Conservation (phyloP, 495 filamentous ascomycete genomes). For the Tuber magnatum region DNA sequence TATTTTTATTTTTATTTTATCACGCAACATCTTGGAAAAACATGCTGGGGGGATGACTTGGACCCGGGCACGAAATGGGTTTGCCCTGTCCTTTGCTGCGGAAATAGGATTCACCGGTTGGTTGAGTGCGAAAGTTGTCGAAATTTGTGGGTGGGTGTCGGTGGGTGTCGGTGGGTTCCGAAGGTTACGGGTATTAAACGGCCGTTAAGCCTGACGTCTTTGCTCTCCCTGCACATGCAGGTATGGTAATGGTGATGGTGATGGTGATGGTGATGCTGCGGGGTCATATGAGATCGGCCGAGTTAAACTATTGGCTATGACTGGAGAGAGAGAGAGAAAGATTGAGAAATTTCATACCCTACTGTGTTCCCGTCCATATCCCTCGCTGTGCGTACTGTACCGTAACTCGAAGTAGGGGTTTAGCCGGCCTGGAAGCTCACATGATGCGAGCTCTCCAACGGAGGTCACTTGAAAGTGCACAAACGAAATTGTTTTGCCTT, state of each 20-base stretch:
- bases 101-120: not conserved
- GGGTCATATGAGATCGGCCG: not conserved
- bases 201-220: not conserved
- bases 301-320: not conserved
- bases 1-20: too few species aligned
- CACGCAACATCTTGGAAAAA: too few species aligned
- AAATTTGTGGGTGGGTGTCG: not conserved
- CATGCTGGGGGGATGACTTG: not conserved
- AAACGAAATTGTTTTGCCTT: too few species aligned
- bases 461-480: too few species aligned
- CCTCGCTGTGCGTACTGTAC: not conserved
- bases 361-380: not conserved
- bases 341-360: not conserved
- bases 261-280: not conserved
- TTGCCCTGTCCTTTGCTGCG: not conserved
- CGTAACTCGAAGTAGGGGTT: not conserved
- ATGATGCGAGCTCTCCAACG: too few species aligned
- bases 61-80: not conserved
- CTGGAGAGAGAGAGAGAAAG: too few species aligned
- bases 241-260: too few species aligned
- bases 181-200: not conserved
- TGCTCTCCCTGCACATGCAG: too few species aligned
- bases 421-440: too few species aligned
- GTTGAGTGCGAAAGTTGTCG: too few species aligned
- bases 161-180: not conserved